Percentiles rank a stretch among this genome's conserved stretches.
Conservation (phyloP, 1,284 basidiomycete species). For the Phellopilus nigrolimitatus region DNA sequence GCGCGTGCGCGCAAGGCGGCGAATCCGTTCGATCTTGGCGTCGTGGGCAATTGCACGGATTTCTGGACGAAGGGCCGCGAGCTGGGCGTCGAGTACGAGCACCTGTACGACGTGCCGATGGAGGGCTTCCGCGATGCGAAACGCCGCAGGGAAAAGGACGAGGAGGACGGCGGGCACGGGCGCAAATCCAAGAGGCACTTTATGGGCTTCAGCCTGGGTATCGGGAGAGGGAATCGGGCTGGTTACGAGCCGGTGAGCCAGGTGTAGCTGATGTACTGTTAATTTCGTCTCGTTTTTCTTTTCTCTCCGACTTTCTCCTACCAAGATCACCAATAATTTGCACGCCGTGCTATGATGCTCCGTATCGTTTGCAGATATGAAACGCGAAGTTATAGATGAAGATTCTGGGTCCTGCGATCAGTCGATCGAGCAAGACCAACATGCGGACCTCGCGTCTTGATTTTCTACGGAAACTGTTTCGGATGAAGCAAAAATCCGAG, state of each 20-base stretch:
- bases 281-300: background rate
- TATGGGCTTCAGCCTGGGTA: constrained; percentile 33
- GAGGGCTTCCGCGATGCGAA: constrained; percentile 79
- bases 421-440: too few species aligned
- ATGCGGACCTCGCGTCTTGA: too few species aligned
- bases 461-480: too few species aligned
- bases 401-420: too few species aligned
- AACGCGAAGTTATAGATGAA: too few species aligned
- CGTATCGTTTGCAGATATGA: too few species aligned
- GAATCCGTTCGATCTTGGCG: constrained; percentile 92
- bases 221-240: constrained; percentile 23
- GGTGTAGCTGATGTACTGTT: constrained; percentile 23
- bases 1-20: constrained; percentile 51
- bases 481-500: too few species aligned
- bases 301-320: constrained; percentile 28
- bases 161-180: constrained; percentile 40
- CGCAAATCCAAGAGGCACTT: constrained; percentile 40
- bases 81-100: constrained; percentile 85
- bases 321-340: constrained; percentile 29
- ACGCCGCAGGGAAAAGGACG: constrained; percentile 50
- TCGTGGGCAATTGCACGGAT: constrained; percentile 86
- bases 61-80: constrained; percentile 89
- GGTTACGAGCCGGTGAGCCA: constrained; percentile 35
- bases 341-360: too few species aligned
- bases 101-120: constrained; percentile 83